Evolutionary conservation across 768 basidiomycete genomes (phyloP).

Genomic region (Zangia roseola): DNA sequence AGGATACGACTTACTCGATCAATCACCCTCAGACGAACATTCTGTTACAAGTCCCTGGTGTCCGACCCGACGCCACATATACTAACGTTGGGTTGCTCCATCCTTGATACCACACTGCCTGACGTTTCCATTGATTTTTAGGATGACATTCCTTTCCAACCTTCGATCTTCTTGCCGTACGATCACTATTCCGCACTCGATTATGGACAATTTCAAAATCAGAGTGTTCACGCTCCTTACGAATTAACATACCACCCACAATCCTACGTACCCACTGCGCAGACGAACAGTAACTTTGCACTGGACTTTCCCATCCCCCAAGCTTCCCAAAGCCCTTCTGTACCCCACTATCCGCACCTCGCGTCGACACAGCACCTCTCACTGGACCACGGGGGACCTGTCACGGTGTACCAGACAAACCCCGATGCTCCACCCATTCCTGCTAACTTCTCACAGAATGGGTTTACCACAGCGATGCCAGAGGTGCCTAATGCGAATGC

Average conservation of each 20-base stretch:
- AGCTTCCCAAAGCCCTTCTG: neutral
- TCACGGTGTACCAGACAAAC: neutral
- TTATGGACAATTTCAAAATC: neutral
- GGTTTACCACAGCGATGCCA: slow-evolving; percentile 8
- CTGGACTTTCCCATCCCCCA: neutral
- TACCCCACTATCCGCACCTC: neutral
- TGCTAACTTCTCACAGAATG: neutral
- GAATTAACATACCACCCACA: neutral
- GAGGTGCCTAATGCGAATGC: neutral
- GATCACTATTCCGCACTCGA: neutral
- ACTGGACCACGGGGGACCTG: neutral
- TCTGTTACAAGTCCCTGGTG: neutral
- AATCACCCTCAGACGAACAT: neutral
- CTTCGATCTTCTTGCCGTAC: neutral
- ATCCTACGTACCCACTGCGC: neutral
- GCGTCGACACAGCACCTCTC: slow-evolving; percentile 1
- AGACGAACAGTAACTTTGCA: neutral
- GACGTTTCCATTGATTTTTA: neutral
- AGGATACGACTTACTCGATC: slow-evolving; percentile 7
- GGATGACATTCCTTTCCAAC: slow-evolving; percentile 4
- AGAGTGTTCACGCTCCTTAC: neutral
- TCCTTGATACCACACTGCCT: neutral
- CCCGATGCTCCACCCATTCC: neutral
- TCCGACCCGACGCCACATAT: slow-evolving; percentile 2
- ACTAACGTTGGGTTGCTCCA: slow-evolving; percentile 2